Conservation (phyloP, 805 yeast species). For the Pichia cephalocereana region DNA sequence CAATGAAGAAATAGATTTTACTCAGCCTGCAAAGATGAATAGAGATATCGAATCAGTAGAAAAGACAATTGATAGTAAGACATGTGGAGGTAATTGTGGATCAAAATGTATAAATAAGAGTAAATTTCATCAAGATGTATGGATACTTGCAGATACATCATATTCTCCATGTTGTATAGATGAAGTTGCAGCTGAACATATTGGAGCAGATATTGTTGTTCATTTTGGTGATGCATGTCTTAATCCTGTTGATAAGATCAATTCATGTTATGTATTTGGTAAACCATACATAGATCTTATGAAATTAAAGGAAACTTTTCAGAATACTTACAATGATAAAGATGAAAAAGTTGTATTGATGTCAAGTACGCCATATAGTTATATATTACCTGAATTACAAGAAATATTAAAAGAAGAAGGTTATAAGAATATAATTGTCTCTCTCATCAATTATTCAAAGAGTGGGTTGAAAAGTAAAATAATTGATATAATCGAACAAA, state of each 20-base stretch:
- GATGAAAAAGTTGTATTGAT: conserved; percentile 47
- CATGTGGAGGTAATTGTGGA: conserved; percentile 23
- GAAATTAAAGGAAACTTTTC: conserved; percentile 31
- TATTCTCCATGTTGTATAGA: conserved; percentile 94
- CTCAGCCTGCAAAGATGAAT: neutral
- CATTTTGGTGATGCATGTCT: conserved; percentile 96
- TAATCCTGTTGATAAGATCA: conserved; percentile 64
- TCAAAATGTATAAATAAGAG: conserved; percentile 18
- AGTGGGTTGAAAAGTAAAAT: conserved; percentile 17
- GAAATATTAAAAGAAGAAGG: conserved; percentile 18
- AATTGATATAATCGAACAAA: conserved; percentile 15
- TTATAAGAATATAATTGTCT: conserved; percentile 29
- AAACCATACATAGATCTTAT: conserved; percentile 45
- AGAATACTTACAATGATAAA: conserved; percentile 30
- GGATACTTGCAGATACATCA: conserved; percentile 92
- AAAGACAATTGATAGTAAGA: conserved; percentile 22
- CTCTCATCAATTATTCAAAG: conserved; percentile 29
- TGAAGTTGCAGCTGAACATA: conserved; percentile 95
- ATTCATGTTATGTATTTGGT: conserved; percentile 76
- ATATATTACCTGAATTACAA: conserved; percentile 34
- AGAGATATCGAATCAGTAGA: conserved; percentile 14
- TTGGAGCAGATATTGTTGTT: conserved; percentile 70
- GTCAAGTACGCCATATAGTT: conserved; percentile 66
- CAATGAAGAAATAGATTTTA: conserved; percentile 7
- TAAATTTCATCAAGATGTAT: conserved; percentile 33